phyloP scores from a whole-genome alignment of 2,329 filamentous ascomycete genomes.

The Emericellopsis cladophorae region DNA sequence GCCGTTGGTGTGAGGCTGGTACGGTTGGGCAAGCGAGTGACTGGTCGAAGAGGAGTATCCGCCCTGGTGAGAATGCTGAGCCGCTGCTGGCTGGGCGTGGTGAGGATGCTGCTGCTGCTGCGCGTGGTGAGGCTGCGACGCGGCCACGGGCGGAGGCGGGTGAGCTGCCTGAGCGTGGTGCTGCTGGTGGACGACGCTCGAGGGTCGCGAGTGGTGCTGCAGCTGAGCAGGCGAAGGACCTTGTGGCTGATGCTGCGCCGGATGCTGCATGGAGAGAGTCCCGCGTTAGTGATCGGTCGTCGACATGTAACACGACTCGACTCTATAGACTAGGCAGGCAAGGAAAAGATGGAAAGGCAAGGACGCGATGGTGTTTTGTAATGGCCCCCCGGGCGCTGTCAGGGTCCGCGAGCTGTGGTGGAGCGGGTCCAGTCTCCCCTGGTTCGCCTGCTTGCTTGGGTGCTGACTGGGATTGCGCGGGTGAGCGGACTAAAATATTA shows the following conservation, averaged over 20 bases:
- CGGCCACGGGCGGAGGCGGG: conserved; percentile 21
- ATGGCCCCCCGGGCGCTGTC: conserved; percentile 29
- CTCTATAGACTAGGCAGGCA: conserved; percentile 15
- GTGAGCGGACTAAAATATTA: conserved; percentile 28
- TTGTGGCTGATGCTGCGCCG: conserved; percentile 61
- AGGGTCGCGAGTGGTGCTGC: conserved; percentile 53
- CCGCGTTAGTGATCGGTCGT: conserved; percentile 39
- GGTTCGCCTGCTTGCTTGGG: conserved; percentile 8
- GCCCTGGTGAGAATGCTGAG: conserved; percentile 40
- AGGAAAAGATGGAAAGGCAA: conserved; percentile 24
- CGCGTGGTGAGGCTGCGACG: conserved; percentile 26
- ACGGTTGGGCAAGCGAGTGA: conserved; percentile 52
- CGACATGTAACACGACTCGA: conserved; percentile 16
- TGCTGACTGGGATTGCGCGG: conserved; percentile 34
- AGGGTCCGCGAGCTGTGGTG: conserved; percentile 27
- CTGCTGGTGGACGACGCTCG: conserved; percentile 63
- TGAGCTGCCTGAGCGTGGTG: conserved; percentile 55
- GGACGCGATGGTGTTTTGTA: conserved; percentile 39
- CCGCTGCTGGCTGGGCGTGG: conserved; percentile 36
- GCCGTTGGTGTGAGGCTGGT: conserved; percentile 44
- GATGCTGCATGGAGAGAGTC: conserved; percentile 57
- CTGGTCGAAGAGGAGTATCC: conserved; percentile 48
- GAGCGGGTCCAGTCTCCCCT: conserved; percentile 20
- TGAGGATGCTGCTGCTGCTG: conserved; percentile 26
- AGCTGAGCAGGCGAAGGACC: conserved; percentile 55